Base-by-base conservation (phyloP, 2,329 filamentous ascomycete genomes). In the Alternaria tenuissima region DNA sequence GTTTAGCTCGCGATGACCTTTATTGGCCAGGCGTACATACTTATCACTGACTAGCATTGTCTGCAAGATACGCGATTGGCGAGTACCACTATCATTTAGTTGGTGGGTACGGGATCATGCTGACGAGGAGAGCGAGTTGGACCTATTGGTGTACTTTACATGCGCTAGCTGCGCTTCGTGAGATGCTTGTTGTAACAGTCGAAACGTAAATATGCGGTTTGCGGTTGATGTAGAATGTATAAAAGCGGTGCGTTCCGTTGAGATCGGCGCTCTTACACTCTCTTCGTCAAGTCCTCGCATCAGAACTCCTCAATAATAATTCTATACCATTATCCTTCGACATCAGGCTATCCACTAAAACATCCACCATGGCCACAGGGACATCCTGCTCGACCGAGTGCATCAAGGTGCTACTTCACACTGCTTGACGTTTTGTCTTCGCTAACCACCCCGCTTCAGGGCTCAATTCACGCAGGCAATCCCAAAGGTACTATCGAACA, bases 401-500 rank as follows among this genome's bases (percentile, higher is more conserved):
- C 57, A 73, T 73, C 64, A 71, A 70, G 49, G 70, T 72, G 52
- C 30, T 4, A 20, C 43, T 28, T 18, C 20, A n/a, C 8, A 28
- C n/a, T 14, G 1, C n/a, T 14, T 26, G 4, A 26, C 16, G n/a
- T 24, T 7, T 9, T 11, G 7, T 9, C 42, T 11, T 41, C 18
- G 9, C 42, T 28, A 28, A 44, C 24, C 42, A 28, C 24, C n/a
- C 24, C 24, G 7, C 7, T 9, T 16, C 42, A 79, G 76, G 78
- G 78, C 60, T 76, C 70, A 20, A 76, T 80, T 62, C 76, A 80
- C 56, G 53, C 63, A 12, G 79, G 78, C 52, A 61, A 72, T 66
- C 70, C 70, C 28, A 61, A 59, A 36, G 70, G 70, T 20, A 64
- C 20, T 6, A 57, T 60, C 32, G 61, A 68, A 36, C 52, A 42